Evolutionary conservation across 257 asterid genomes (phyloP), one percentile per base, ranked within the genome.

Genomic region (Solanum virginianum): DNA sequence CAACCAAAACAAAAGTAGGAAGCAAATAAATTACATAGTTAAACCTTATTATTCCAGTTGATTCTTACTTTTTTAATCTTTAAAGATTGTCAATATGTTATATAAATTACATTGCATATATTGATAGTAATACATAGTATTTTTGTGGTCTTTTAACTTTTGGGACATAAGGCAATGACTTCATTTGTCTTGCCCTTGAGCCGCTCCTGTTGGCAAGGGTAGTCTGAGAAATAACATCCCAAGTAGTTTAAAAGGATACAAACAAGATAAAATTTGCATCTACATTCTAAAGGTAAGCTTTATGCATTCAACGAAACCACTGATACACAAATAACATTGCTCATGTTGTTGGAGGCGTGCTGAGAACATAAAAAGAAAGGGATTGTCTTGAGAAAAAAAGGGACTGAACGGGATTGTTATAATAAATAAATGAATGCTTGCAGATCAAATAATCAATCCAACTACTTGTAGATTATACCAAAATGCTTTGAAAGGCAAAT

Each of bases 401-500:
- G 39, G 39, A 72, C 20, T 20, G 32, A 70, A 70, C 6, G 17
- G 54, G 54, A 41, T 70, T 70, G 51, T 70, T 29, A 72, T 36
- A 72, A 43, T 6, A 72, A 72, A 41, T 20, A n/a, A 43, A 18
- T 29, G 47, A 29, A 29, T 10, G 56, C 20, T 71, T 45, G 81
- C n/a, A 72, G 39, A 72, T 72, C 81, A 72, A 72, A 45, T n/a
- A 47, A 75, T 43, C 9, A 4, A 75, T 75, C 56, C 39, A 75
- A 75, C 57, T 75, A 51, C 24, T 49, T 49, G 62, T 75, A 49
- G 41, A 75, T 75, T 47, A 49, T 13, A 24, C 43, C 22, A 49
- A 11, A 24, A 75, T 32, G 79, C 49, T 85, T 79, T 83, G 88
- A 87, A 75, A 68, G 72, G 88, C 68, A 56, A 81, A 87, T 81